Evolutionary conservation across 1,284 basidiomycete genomes (phyloP).

Genomic region (Tremellales sp.): DNA sequence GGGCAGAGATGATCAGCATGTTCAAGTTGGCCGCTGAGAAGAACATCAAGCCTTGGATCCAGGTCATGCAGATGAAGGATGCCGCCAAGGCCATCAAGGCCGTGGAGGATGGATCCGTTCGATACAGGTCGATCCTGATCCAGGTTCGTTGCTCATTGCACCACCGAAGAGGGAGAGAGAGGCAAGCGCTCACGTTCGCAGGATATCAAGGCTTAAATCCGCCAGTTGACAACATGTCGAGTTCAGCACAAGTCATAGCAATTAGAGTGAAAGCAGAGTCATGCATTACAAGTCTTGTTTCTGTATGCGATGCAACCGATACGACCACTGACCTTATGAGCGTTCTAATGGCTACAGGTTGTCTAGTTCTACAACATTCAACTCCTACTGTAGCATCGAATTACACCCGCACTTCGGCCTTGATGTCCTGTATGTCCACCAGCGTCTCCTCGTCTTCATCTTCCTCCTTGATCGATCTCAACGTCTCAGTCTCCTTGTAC

Average conservation of each 20-base stretch:
- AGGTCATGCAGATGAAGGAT: conserved; percentile 57
- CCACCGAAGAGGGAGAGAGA: conserved; percentile 7
- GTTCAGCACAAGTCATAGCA: too few species aligned
- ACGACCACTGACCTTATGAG: too few species aligned
- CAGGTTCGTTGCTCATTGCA: conserved; percentile 32
- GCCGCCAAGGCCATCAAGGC: conserved; percentile 55
- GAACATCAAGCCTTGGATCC: conserved; percentile 52
- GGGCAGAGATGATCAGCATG: conserved; percentile 57
- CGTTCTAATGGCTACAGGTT: too few species aligned
- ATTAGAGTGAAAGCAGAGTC: not conserved
- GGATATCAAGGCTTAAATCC: not conserved
- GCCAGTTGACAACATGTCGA: not conserved
- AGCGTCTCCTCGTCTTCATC: conserved; percentile 1
- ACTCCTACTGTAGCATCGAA: not conserved
- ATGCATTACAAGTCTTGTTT: not conserved
- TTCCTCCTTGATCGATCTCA: conserved; percentile 7
- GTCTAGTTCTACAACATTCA: not conserved
- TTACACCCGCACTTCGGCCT: not conserved
- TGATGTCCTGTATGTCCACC: not conserved
- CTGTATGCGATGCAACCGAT: not conserved
- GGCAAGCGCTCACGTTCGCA: not conserved
- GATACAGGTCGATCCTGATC: conserved; percentile 54
- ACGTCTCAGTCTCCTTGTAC: not conserved
- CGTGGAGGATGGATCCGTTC: conserved; percentile 54
- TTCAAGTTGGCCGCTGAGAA: conserved; percentile 58